Percentiles rank a stretch among this genome's conserved stretches.
phyloP scores from a whole-genome alignment of 768 basidiomycete species.

The Tulasnella sp. region DNA sequence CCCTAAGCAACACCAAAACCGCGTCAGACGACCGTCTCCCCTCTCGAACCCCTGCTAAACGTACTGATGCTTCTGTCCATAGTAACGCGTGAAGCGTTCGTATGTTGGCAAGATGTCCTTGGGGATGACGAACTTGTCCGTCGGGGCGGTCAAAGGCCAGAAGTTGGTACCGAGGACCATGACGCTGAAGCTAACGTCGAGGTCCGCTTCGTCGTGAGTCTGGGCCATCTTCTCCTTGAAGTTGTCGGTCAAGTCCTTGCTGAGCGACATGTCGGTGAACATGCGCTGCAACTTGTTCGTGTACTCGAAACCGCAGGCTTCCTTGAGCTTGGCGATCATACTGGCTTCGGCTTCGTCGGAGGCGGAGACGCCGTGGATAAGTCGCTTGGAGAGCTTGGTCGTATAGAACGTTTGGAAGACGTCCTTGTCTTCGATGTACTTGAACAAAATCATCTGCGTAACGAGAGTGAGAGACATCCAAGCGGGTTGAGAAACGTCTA shows the following conservation, averaged over 20 bases:
- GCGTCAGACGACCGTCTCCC: background rate
- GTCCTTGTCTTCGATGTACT: slow-evolving; percentile 97
- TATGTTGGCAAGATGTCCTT: slow-evolving; percentile 77
- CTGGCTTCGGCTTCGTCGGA: slow-evolving; percentile 94
- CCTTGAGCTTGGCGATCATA: slow-evolving; percentile 97
- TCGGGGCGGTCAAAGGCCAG: slow-evolving; percentile 83
- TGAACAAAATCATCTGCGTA: slow-evolving; percentile 87
- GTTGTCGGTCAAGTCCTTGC: slow-evolving; percentile 88
- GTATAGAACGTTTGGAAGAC: slow-evolving; percentile 98
- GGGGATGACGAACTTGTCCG: slow-evolving; percentile 81
- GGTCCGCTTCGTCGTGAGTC: slow-evolving; percentile 56
- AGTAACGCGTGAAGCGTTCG: slow-evolving; percentile 86
- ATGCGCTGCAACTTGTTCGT: slow-evolving; percentile 92
- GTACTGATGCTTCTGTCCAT: slow-evolving; percentile 76
- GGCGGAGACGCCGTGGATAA: slow-evolving; percentile 81
- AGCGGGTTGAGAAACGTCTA: background rate
- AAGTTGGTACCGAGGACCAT: slow-evolving; percentile 94
- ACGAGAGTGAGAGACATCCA: background rate
- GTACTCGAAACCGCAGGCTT: slow-evolving; percentile 93
- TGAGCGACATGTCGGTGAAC: slow-evolving; percentile 97
- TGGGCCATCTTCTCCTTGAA: slow-evolving; percentile 91
- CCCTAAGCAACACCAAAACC: slow-evolving; percentile 24
- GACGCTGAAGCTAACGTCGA: slow-evolving; percentile 82
- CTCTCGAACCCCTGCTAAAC: background rate
- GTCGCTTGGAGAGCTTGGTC: slow-evolving; percentile 83